Evolutionary conservation across 352 stramenopile species (phyloP).

Genomic region (Globisporangium polare): DNA sequence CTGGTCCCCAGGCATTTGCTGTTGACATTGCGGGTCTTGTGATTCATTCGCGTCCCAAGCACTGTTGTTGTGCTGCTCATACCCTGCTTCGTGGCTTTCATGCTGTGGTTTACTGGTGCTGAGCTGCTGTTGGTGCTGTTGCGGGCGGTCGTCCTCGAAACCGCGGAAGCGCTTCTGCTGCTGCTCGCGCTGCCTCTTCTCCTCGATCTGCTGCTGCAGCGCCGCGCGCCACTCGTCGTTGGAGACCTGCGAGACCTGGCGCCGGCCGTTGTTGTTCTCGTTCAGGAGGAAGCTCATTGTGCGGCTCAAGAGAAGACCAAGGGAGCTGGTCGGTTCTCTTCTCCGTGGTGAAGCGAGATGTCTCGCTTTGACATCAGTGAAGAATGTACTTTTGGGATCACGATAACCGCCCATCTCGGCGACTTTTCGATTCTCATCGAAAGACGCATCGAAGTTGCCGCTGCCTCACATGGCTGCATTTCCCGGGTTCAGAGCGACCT

Average conservation of each 20-base stretch:
- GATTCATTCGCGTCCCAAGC: neutral
- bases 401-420: too few relatives aligned
- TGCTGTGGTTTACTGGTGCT: neutral
- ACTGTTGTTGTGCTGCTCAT: constrained; percentile 1
- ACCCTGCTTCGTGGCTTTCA: neutral
- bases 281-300: constrained; percentile 17
- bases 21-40: neutral
- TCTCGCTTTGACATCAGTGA: too few relatives aligned
- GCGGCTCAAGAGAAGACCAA: too few relatives aligned
- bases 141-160: neutral
- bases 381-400: too few relatives aligned
- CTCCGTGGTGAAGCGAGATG: too few relatives aligned
- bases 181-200: constrained; percentile 25
- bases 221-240: constrained; percentile 36
- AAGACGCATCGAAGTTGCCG: too few relatives aligned
- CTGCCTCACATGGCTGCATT: too few relatives aligned
- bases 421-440: too few relatives aligned
- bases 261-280: constrained; percentile 12
- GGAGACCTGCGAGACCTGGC: constrained; percentile 23
- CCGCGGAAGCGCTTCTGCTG: constrained; percentile 8
- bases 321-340: neutral
- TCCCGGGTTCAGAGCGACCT: too few relatives aligned
- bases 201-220: constrained; percentile 30
- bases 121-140: neutral
- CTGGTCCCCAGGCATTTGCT: neutral